Percentiles rank a stretch among this genome's conserved stretches.
These are phyloP conservation scores for Aspergillus sp. DNA, from an alignment of 2,329 filamentous ascomycete genomes.

Conservation along the genomic window DNA sequence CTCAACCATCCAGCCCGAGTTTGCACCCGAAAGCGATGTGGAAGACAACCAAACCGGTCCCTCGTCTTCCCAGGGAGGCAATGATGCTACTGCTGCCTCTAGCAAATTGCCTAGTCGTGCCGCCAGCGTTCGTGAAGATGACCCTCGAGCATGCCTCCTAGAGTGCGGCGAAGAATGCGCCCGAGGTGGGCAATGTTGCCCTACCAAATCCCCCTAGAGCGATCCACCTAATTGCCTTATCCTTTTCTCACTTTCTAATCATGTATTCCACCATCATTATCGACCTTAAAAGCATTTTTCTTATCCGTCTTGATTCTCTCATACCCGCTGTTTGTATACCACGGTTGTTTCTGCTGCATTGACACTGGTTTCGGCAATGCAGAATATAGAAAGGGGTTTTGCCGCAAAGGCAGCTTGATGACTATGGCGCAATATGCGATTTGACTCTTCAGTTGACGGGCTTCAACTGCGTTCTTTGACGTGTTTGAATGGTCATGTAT, in stretches of 20 bases:
- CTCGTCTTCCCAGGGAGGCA: constrained; percentile 14
- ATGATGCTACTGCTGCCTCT: constrained; percentile 9
- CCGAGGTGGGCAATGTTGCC: constrained; percentile 38
- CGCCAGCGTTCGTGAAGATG: constrained; percentile 32
- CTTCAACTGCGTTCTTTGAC: too few relatives aligned
- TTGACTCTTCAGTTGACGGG: too few relatives aligned
- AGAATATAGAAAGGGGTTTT: too few relatives aligned
- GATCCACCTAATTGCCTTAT: constrained; percentile 10
- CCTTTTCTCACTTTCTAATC: constrained; percentile 2
- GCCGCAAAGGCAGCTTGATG: too few relatives aligned
- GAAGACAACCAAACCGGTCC: constrained; percentile 23
- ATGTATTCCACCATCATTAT: constrained; percentile 3
- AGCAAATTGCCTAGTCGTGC: constrained; percentile 27
- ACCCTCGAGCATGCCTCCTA: constrained; percentile 39
- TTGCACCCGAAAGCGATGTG: constrained; percentile 33
- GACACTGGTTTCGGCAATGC: constrained; percentile 8
- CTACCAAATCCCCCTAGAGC: constrained; percentile 17
- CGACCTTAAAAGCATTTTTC: constrained; percentile 1
- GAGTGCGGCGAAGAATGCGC: constrained; percentile 45
- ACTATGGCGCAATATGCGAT: too few relatives aligned
- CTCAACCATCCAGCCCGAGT: constrained; percentile 96
- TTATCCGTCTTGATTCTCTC: constrained; percentile 1
- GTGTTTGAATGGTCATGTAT: too few relatives aligned
- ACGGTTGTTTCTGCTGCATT: constrained; percentile 9
- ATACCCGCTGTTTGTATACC: constrained; percentile 1